Evolutionary conservation across 306 rosid species (phyloP), one percentile per base, ranked within the genome.

Genomic region (Hylodesmum podocarpum): DNA sequence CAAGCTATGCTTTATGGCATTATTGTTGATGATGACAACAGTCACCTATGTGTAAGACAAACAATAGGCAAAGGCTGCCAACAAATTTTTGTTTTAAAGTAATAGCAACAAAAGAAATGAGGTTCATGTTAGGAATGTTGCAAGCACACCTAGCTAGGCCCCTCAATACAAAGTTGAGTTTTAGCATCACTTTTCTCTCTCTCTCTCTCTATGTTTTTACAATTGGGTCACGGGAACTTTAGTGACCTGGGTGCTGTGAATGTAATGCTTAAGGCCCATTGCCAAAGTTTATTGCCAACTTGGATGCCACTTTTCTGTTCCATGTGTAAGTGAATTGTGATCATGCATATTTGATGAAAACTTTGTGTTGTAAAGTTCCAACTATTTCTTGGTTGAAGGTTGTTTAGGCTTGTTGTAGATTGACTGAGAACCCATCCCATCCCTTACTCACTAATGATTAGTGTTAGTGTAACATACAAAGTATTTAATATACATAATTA

Each of bases 111-210:
- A 80, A 59, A 62, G 55, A 62, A 61, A 47, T 65, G 6, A 9
- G 66, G 28, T 66, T 66, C 80, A 25, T 67, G 76, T 74, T 76
- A 77, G 75, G 84, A 82, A 84, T 84, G 69, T 82, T 79, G 75
- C 69, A 63, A 83, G 73, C 91, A 77, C 77, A 25, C 51, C 68
- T 25, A 59, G 28, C 9, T 40, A 6, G 66, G 81, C 72, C 49
- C 80, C 84, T 58, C 37, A 51, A 34, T 44, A 25, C 75, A 43
- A 68, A 53, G 43, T 71, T 65, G 5, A 31, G 14, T 29, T 41
- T 29, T 22, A 4, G n/a, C 10, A 19, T 58, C 21, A 25, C 18
- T 55, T 6, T 8, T 4, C 9, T 25, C 53, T 73, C 29, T 76
- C 27, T 4, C 9, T 25, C 53, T 73, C 29, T 76, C 27, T 29